These are phyloP conservation scores for Solanum bulbocastanum DNA, from an alignment of 257 asterid genomes.

Conservation along the genomic window DNA sequence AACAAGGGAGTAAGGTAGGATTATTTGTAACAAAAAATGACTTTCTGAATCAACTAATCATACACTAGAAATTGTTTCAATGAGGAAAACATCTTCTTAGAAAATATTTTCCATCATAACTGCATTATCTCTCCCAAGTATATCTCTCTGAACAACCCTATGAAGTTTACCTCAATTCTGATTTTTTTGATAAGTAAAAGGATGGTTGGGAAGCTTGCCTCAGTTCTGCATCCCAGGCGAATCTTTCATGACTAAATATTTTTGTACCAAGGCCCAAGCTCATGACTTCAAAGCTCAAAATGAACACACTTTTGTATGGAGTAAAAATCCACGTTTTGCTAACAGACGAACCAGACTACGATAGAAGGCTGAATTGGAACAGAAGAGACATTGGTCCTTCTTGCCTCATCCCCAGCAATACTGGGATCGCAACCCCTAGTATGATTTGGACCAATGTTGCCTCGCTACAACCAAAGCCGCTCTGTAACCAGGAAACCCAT, in stretches of 20 bases:
- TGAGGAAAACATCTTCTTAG: neutral
- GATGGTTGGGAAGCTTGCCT: neutral
- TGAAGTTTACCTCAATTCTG: neutral
- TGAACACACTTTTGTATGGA: neutral
- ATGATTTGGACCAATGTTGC: neutral
- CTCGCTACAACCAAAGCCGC: neutral
- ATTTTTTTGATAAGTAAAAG: neutral
- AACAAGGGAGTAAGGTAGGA: neutral
- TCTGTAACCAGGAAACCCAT: neutral
- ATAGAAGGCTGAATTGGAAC: neutral
- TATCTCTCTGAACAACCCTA: neutral
- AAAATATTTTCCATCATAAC: neutral
- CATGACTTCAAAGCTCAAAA: neutral
- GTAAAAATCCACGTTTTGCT: neutral
- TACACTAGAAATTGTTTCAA: neutral
- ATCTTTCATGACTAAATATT: neutral
- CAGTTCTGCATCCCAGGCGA: neutral
- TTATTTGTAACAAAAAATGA: neutral
- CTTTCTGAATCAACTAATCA: neutral
- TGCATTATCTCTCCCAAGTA: neutral
- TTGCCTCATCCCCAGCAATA: neutral
- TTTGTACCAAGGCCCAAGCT: neutral
- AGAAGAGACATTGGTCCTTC: neutral
- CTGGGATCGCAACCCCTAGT: neutral
- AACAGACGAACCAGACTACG: neutral